Percentiles rank a stretch among this genome's conserved stretches.
These are phyloP conservation scores for Juncus inflexus DNA, from an alignment of 176 grass and related monocot genomes.

Conservation along the genomic window DNA sequence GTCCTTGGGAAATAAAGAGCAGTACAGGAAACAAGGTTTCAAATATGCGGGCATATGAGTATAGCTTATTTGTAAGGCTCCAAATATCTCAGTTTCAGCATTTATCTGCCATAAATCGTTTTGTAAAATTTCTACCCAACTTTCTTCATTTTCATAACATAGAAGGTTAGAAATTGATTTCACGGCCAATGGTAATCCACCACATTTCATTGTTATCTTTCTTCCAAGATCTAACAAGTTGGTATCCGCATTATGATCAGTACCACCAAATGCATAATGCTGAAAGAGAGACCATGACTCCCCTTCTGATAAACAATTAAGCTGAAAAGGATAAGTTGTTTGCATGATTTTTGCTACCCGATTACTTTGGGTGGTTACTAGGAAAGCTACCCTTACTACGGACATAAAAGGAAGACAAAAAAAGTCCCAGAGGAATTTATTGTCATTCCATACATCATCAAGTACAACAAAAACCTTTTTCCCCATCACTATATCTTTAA, in stretches of 20 bases:
- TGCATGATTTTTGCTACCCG: slow-evolving; percentile 1
- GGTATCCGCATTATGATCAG: background rate
- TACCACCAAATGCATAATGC: slow-evolving; percentile 8
- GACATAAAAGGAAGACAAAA: background rate
- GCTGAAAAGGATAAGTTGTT: background rate
- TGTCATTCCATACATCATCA: slow-evolving; percentile 29
- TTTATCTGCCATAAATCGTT: slow-evolving; percentile 22
- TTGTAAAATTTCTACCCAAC: slow-evolving; percentile 13
- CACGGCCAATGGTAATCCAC: slow-evolving; percentile 14
- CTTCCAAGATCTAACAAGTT: background rate
- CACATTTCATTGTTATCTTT: slow-evolving; percentile 13
- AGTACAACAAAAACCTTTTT: slow-evolving; percentile 19
- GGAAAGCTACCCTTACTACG: background rate
- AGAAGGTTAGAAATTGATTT: slow-evolving; percentile 25
- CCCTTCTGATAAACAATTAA: background rate
- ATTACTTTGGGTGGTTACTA: slow-evolving; percentile 11
- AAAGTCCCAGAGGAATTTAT: background rate
- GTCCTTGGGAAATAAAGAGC: slow-evolving; percentile 25
- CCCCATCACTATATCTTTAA: background rate
- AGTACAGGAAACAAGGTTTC: slow-evolving; percentile 22
- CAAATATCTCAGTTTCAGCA: background rate
- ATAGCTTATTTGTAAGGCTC: slow-evolving; percentile 26
- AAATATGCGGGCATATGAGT: slow-evolving; percentile 19
- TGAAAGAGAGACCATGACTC: slow-evolving; percentile 1
- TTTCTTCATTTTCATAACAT: background rate